Percentiles rank a stretch among this genome's conserved stretches.
Evolutionary conservation across 192 early-diverging fungal species (phyloP).

Genomic region (Coemansia sp.): DNA sequence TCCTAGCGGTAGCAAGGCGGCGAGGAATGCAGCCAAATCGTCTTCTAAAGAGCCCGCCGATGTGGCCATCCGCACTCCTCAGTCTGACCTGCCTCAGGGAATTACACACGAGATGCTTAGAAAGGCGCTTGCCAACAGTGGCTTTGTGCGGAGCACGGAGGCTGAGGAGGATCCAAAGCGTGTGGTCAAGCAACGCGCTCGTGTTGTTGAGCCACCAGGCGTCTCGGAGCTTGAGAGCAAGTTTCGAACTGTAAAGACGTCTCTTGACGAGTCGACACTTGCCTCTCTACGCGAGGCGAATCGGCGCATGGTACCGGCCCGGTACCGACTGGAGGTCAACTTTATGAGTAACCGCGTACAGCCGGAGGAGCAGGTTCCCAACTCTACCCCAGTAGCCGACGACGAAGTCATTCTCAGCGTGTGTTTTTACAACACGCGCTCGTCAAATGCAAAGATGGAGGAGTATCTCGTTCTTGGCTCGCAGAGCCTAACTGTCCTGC

Average conservation of each 20-base stretch:
- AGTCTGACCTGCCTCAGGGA: slow-evolving; percentile 39
- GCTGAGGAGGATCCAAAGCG: slow-evolving; percentile 19
- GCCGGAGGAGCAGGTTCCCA: slow-evolving; percentile 17
- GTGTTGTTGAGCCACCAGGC: slow-evolving; percentile 41
- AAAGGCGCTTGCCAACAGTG: slow-evolving; percentile 46
- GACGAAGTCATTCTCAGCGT: slow-evolving; percentile 62
- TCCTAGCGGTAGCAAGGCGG: background rate
- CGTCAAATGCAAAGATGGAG: slow-evolving; percentile 56
- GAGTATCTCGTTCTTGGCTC: slow-evolving; percentile 69
- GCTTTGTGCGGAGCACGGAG: slow-evolving; percentile 50
- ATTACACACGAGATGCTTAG: slow-evolving; percentile 54
- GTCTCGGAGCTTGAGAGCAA: slow-evolving; percentile 51
- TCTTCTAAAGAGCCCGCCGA: slow-evolving; percentile 22
- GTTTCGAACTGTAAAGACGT: slow-evolving; percentile 44
- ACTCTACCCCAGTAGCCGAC: slow-evolving; percentile 41
- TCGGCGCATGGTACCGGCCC: slow-evolving; percentile 50
- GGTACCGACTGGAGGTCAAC: slow-evolving; percentile 54
- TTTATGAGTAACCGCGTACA: slow-evolving; percentile 53
- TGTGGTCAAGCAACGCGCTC: slow-evolving; percentile 32
- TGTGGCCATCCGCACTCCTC: slow-evolving; percentile 40
- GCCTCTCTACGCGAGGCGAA: slow-evolving; percentile 52
- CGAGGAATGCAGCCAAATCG: background rate
- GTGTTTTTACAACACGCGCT: slow-evolving; percentile 62
- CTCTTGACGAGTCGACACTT: slow-evolving; percentile 50
- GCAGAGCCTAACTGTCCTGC: slow-evolving; percentile 64